These are phyloP conservation scores for Scutellaria barbata DNA, from an alignment of 257 asterid species.

Conservation along the genomic window DNA sequence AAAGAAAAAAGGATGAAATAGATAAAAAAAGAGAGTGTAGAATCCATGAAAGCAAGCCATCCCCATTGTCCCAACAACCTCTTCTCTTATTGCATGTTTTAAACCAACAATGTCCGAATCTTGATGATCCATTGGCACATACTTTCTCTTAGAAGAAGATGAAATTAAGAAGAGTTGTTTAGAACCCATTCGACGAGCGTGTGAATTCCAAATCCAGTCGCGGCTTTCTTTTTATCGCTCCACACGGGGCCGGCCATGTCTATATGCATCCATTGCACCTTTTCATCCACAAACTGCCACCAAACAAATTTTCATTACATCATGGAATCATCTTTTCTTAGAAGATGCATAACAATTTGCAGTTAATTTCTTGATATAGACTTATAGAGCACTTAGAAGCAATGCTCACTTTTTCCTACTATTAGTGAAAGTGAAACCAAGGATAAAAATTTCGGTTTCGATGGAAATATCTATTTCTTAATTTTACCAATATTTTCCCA, in stretches of 20 bases:
- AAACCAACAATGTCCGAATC: slow-evolving; percentile 16
- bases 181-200: slow-evolving; percentile 95
- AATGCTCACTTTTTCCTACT: neutral
- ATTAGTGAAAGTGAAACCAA: no score
- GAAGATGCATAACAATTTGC: no score
- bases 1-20: neutral
- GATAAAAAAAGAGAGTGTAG: no score
- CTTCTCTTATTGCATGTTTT: neutral
- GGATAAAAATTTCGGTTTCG: no score
- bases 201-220: slow-evolving; percentile 86
- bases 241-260: slow-evolving; percentile 97
- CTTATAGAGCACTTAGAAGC: neutral
- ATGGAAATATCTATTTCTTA: no score
- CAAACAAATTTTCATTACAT: neutral
- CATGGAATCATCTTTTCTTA: neutral
- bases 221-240: slow-evolving; percentile 76
- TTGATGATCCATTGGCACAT: neutral
- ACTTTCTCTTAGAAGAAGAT: no score
- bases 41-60: neutral
- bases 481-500: no score
- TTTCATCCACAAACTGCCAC: slow-evolving; percentile 92
- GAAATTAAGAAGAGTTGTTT: slow-evolving; percentile 60
- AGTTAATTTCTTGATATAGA: neutral
- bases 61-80: neutral
- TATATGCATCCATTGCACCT: slow-evolving; percentile 96